Evolutionary conservation across 192 early-diverging fungal genomes (phyloP).

Genomic region (Phycomyces blakesleeanus): DNA sequence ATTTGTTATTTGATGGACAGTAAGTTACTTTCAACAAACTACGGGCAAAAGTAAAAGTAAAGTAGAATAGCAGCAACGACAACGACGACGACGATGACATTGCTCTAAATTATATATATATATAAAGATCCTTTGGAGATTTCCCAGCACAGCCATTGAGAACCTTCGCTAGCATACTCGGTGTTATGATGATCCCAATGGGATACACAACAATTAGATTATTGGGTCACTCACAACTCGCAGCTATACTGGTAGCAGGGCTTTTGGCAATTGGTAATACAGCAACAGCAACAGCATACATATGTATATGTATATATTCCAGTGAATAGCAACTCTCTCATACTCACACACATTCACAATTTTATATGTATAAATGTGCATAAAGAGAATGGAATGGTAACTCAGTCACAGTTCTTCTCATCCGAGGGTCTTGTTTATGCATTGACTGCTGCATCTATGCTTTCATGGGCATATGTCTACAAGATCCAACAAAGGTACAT

Average conservation of each 20-base stretch:
- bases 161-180: conserved; percentile 69
- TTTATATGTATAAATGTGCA: too few species aligned
- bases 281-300: too few species aligned
- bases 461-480: conserved; percentile 83
- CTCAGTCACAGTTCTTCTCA: conserved; percentile 29
- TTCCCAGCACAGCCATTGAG: conserved; percentile 81
- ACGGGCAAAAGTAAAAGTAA: not conserved
- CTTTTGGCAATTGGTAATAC: not conserved
- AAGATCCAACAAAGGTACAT: conserved; percentile 39
- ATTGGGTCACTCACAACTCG: not conserved
- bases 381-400: conserved; percentile 82
- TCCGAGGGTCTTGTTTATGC: not conserved
- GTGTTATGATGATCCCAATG: conserved; percentile 74
- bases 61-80: not conserved
- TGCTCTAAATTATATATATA: too few species aligned
- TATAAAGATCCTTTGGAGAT: conserved; percentile 2
- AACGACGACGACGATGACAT: too few species aligned
- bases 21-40: conserved; percentile 12
- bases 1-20: conserved; percentile 26
- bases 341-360: too few species aligned
- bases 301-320: too few species aligned
- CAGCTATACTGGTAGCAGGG: not conserved
- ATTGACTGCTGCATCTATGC: conserved; percentile 52
- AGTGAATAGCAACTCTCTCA: too few species aligned
- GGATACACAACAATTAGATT: conserved; percentile 74